Evolutionary conservation across 169 alveolate species (phyloP).

Genomic region (Eimeria zaria): DNA sequence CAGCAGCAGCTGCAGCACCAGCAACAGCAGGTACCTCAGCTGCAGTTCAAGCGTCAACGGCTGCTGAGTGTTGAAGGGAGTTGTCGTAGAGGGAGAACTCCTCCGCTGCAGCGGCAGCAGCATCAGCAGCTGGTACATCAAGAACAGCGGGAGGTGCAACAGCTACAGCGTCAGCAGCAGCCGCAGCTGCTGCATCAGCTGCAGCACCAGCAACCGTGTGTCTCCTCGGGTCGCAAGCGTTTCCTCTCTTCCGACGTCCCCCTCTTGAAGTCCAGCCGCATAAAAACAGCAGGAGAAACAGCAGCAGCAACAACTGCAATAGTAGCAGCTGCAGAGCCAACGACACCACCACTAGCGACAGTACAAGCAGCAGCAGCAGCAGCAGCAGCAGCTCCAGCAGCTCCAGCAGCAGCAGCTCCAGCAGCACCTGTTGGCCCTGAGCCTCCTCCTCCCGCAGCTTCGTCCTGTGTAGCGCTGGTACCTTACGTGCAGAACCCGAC

Average conservation of each 20-base stretch:
- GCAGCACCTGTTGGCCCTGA: constrained; percentile 23
- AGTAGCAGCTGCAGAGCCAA: constrained; percentile 30
- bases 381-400: constrained; percentile 33
- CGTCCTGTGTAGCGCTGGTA: constrained; percentile 49
- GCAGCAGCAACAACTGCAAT: constrained; percentile 13
- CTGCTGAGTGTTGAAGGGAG: constrained; percentile 9
- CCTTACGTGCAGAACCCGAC: constrained; percentile 12
- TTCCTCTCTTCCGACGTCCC: neutral
- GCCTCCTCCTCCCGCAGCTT: constrained; percentile 14
- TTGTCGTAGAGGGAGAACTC: neutral
- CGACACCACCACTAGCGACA: neutral
- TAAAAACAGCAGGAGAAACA: constrained; percentile 24
- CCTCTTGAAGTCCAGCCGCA: constrained; percentile 5
- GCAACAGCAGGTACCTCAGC: constrained; percentile 18
- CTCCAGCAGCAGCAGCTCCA: constrained; percentile 52
- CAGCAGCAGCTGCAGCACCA: constrained; percentile 54
- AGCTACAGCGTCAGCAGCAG: neutral
- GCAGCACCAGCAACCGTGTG: constrained; percentile 49
- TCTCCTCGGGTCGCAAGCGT: constrained; percentile 10
- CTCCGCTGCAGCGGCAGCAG: constrained; percentile 12
- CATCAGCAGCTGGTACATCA: neutral
- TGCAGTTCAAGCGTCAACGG: constrained; percentile 73
- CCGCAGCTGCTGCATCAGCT: constrained; percentile 8
- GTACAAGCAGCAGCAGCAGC: constrained; percentile 16
- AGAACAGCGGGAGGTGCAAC: neutral